Evolutionary conservation across 1,284 basidiomycete genomes (phyloP).

Genomic region (Tilletia setariae): DNA sequence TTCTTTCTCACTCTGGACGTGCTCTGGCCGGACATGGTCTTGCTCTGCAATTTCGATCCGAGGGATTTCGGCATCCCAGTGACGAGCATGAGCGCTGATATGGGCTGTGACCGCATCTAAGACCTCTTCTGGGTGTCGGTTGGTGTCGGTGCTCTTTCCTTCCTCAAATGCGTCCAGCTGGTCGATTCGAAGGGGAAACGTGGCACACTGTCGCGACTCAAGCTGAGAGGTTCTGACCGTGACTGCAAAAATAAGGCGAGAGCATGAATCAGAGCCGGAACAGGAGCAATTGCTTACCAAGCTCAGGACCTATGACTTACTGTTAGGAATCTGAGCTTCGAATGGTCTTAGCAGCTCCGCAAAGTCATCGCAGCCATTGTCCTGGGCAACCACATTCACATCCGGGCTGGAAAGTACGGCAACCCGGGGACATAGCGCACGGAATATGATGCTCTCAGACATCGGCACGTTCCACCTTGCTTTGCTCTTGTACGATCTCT

Average conservation of each 20-base stretch:
- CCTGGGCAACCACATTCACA: constrained; percentile 31
- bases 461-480: background rate
- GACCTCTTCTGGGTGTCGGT: constrained; percentile 14
- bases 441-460: constrained; percentile 27
- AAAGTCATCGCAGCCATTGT: constrained; percentile 38
- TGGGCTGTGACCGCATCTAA: constrained; percentile 35
- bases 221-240: constrained; percentile 49
- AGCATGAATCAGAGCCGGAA: no score
- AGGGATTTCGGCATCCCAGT: constrained; percentile 26
- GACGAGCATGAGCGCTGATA: constrained; percentile 35
- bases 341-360: constrained; percentile 45
- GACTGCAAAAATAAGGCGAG: constrained; percentile 20
- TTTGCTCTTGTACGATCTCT: no score
- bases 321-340: constrained; percentile 31
- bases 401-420: constrained; percentile 44
- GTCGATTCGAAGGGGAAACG: constrained; percentile 48
- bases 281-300: no score
- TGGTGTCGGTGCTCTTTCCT: background rate
- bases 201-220: constrained; percentile 33
- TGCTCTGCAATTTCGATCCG: constrained; percentile 8
- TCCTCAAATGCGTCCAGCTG: constrained; percentile 31
- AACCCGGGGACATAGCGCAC: constrained; percentile 44
- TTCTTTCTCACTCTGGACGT: constrained; percentile 7
- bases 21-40: constrained; percentile 5
- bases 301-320: constrained; percentile 18